Evolutionary conservation across 345 rosid species (phyloP).

Genomic region (Jatropha curcas): DNA sequence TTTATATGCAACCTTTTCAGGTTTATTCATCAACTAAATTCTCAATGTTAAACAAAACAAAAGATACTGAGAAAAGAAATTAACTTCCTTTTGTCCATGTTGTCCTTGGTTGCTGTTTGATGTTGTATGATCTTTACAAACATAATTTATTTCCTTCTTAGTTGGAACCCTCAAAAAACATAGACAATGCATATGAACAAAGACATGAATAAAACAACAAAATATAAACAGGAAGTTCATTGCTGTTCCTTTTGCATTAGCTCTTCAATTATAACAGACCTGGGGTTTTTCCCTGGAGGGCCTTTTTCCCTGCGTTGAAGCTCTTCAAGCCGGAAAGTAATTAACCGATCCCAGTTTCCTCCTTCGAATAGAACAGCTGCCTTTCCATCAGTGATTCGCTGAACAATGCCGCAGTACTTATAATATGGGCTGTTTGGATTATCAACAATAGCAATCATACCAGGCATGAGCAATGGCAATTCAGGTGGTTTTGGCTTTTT

Average conservation of each 20-base stretch:
- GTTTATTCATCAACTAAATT: not conserved
- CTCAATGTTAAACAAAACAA: not conserved
- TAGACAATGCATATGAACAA: not conserved
- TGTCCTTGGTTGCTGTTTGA: not conserved
- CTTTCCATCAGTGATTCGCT: slow-evolving; percentile 87
- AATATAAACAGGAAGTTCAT: not conserved
- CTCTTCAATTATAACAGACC: slow-evolving; percentile 45
- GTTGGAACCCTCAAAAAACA: not conserved
- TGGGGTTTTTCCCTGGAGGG: slow-evolving; percentile 80
- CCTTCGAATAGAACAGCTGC: slow-evolving; percentile 91
- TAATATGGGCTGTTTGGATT: slow-evolving; percentile 73
- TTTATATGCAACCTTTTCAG: not conserved
- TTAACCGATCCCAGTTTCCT: slow-evolving; percentile 79
- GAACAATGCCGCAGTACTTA: slow-evolving; percentile 91
- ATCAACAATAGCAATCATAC: slow-evolving; percentile 84
- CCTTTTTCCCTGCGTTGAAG: slow-evolving; percentile 82
- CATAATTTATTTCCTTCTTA: slow-evolving; percentile 5
- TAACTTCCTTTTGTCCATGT: not conserved
- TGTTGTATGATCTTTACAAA: not conserved
- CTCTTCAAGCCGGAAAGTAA: slow-evolving; percentile 78
- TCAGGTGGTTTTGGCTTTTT: slow-evolving; percentile 75
- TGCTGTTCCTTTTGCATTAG: not conserved
- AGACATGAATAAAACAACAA: slow-evolving; percentile 16
- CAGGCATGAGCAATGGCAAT: slow-evolving; percentile 79
- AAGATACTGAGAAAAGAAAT: not conserved